Percentiles rank a stretch among this genome's conserved stretches.
Conservation (phyloP, 1,284 basidiomycete genomes). For the Malassezia nana region DNA sequence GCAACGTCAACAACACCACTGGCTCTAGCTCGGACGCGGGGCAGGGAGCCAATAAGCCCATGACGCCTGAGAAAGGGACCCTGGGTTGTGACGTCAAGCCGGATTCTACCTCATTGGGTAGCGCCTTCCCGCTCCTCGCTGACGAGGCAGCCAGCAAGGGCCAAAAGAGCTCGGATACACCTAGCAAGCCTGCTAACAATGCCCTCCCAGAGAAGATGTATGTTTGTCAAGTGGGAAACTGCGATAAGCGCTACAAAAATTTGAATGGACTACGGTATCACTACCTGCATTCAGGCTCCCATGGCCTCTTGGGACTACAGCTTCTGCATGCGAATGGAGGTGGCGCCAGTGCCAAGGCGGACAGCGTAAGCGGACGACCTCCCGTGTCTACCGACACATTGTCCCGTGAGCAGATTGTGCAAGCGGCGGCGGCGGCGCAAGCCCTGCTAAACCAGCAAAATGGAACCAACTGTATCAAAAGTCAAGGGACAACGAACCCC, state of each 20-base stretch:
- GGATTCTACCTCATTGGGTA: neutral
- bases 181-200: neutral
- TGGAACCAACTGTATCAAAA: slow-evolving; percentile 28
- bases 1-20: slow-evolving; percentile 18
- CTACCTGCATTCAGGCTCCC: slow-evolving; percentile 91
- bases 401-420: slow-evolving; percentile 38
- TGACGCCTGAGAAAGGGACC: neutral
- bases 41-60: neutral
- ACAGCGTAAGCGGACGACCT: slow-evolving; percentile 37
- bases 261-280: slow-evolving; percentile 61
- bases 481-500: neutral
- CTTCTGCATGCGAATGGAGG: slow-evolving; percentile 41
- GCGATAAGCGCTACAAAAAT: slow-evolving; percentile 89
- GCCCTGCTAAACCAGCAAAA: slow-evolving; percentile 30
- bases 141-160: neutral
- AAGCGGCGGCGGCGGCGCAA: slow-evolving; percentile 41
- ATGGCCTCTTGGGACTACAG: slow-evolving; percentile 52
- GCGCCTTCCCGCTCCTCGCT: neutral
- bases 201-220: slow-evolving; percentile 23
- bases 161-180: neutral
- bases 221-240: slow-evolving; percentile 52
- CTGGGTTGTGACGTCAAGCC: too few relatives aligned
- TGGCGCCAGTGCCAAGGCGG: slow-evolving; percentile 42
- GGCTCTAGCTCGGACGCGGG: neutral
- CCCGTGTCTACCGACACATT: slow-evolving; percentile 41